These are phyloP conservation scores for Nemania diffusa DNA, from an alignment of 2,329 filamentous ascomycete genomes.

Conservation along the genomic window DNA sequence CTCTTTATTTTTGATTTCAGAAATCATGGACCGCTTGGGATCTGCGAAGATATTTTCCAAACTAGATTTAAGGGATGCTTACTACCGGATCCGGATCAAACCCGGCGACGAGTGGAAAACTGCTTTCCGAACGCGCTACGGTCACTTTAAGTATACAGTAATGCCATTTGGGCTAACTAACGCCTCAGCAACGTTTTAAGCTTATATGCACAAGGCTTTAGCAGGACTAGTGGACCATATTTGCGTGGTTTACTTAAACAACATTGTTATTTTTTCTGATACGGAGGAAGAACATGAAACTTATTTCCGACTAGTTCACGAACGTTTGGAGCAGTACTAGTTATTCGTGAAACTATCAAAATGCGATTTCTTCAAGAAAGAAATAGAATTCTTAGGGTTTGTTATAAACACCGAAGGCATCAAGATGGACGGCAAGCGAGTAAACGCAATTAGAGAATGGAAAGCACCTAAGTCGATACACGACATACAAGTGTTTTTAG, in stretches of 20 bases:
- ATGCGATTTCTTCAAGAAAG: constrained; percentile 46
- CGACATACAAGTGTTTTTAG: constrained; percentile 45
- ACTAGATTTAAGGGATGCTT: not conserved
- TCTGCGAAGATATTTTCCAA: constrained; percentile 9
- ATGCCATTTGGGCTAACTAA: constrained; percentile 41
- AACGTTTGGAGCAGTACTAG: not conserved
- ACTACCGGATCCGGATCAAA: constrained; percentile 33
- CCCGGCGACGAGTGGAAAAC: constrained; percentile 44
- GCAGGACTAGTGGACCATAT: not conserved
- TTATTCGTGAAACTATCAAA: constrained; percentile 40
- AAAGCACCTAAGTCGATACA: constrained; percentile 33
- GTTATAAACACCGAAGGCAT: constrained; percentile 44
- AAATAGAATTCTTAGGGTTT: constrained; percentile 49
- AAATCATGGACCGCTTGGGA: not conserved
- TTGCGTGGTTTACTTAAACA: constrained; percentile 37
- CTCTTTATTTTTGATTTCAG: constrained; percentile 4
- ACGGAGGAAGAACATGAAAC: constrained; percentile 40
- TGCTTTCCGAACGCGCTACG: constrained; percentile 42
- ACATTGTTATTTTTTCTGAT: constrained; percentile 45
- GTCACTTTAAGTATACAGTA: constrained; percentile 45
- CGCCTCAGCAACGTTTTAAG: constrained; percentile 5
- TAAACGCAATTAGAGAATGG: constrained; percentile 43
- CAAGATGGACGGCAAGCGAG: constrained; percentile 43
- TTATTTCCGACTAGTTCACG: constrained; percentile 40
- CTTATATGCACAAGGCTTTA: constrained; percentile 3